phyloP scores from a whole-genome alignment of 169 alveolate genomes.

The Theileria equi region DNA sequence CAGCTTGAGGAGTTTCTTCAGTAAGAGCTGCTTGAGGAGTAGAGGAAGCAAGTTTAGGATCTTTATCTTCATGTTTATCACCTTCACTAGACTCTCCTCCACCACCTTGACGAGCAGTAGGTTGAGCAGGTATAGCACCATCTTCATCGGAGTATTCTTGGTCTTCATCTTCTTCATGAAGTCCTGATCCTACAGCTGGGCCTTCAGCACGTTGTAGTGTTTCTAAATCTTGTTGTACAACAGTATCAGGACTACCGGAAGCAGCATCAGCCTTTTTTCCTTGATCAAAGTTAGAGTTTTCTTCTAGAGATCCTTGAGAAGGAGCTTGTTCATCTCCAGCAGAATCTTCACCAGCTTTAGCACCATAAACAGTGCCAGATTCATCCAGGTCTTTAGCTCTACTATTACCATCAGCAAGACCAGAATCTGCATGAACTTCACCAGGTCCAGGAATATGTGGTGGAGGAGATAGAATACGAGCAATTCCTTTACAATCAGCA shows the following conservation, averaged over 20 bases:
- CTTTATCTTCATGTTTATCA: too few relatives aligned
- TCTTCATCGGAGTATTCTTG: constrained; percentile 33
- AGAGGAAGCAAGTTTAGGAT: too few relatives aligned
- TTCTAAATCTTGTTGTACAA: background rate
- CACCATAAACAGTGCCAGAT: background rate
- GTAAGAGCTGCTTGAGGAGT: too few relatives aligned
- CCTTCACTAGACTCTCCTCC: background rate
- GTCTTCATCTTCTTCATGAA: constrained; percentile 7
- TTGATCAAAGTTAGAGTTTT: too few relatives aligned
- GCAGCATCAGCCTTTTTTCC: background rate
- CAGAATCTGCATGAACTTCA: too few relatives aligned
- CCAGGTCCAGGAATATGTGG: too few relatives aligned
- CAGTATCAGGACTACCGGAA: background rate
- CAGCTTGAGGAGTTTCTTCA: too few relatives aligned
- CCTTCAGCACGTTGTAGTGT: background rate
- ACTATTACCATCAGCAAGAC: too few relatives aligned
- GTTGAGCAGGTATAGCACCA: constrained; percentile 12
- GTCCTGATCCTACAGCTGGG: constrained; percentile 6
- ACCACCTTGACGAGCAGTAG: background rate
- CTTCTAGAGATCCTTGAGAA: background rate
- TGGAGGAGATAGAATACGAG: too few relatives aligned
- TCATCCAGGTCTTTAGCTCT: too few relatives aligned
- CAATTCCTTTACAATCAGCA: background rate
- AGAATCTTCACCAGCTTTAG: background rate
- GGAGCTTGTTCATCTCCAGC: background rate